Conservation (phyloP, 2,329 filamentous ascomycete genomes). For the Chaetoscypha palmicola region DNA sequence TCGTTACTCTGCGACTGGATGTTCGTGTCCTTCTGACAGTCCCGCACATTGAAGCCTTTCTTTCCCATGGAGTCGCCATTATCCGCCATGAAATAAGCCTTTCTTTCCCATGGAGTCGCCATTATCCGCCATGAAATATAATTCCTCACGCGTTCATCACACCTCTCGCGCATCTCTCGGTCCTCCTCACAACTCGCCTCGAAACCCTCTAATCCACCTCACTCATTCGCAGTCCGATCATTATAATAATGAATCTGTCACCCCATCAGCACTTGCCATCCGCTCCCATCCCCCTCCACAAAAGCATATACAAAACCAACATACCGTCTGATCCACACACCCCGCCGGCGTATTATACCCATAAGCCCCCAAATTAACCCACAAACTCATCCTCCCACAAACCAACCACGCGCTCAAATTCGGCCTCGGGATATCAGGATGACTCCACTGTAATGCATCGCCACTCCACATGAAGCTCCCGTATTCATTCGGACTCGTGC, state of each 20-base stretch:
- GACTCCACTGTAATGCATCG: conserved; percentile 50
- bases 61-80: too few species aligned
- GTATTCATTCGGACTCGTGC: conserved; percentile 43
- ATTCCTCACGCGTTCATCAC: too few species aligned
- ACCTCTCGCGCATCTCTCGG: too few species aligned
- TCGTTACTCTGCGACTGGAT: too few species aligned
- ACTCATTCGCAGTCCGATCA: conserved; percentile 29
- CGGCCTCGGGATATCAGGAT: conserved; percentile 41
- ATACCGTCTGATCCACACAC: conserved; percentile 51
- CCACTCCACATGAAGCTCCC: conserved; percentile 51
- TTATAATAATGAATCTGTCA: conserved; percentile 38
- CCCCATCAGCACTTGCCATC: conserved; percentile 3
- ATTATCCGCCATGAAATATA: too few species aligned
- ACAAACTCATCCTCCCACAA: conserved; percentile 44
- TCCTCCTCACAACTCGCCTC: too few species aligned
- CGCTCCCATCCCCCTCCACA: not conserved
- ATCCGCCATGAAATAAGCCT: too few species aligned
- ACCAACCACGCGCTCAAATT: conserved; percentile 55
- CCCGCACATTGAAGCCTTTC: too few species aligned
- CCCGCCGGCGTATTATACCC: conserved; percentile 46
- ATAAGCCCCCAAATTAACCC: conserved; percentile 54
- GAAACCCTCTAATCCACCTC: too few species aligned
- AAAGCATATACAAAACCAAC: too few species aligned
- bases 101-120: too few species aligned
- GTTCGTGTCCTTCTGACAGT: too few species aligned